Percentiles rank a stretch among this genome's conserved stretches.
phyloP scores from a whole-genome alignment of 441 rosid genomes.

The Breynia disticha region DNA sequence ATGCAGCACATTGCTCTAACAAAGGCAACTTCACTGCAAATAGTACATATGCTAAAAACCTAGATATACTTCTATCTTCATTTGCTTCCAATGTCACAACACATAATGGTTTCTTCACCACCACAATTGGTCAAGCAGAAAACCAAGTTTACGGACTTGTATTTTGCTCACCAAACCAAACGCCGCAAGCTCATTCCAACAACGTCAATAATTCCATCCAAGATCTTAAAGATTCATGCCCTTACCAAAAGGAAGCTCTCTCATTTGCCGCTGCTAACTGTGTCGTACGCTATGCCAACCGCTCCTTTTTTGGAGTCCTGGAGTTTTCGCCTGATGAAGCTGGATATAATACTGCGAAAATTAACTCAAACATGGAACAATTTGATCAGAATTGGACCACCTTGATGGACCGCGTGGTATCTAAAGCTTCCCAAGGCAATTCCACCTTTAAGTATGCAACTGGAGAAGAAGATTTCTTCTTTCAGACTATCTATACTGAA shows the following conservation, averaged over 20 bases:
- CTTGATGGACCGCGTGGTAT: constrained; percentile 8
- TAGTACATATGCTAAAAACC: constrained; percentile 29
- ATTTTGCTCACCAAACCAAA: constrained; percentile 37
- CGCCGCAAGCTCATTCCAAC: constrained; percentile 21
- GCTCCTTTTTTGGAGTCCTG: constrained; percentile 11
- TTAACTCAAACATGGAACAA: constrained; percentile 2
- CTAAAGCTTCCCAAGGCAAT: constrained; percentile 12
- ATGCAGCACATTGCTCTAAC: constrained; percentile 8
- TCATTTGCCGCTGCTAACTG: constrained; percentile 25
- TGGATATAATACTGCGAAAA: neutral
- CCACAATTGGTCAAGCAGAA: constrained; percentile 13
- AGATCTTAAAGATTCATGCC: constrained; percentile 19
- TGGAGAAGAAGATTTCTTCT: neutral
- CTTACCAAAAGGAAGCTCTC: constrained; percentile 22
- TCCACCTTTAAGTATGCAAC: constrained; percentile 15
- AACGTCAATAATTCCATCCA: constrained; percentile 23
- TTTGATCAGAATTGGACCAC: constrained; percentile 8
- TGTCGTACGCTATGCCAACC: constrained; percentile 34
- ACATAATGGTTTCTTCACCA: constrained; percentile 23
- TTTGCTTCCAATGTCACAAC: constrained; percentile 17
- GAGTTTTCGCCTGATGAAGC: constrained; percentile 3
- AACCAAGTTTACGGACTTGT: constrained; percentile 12
- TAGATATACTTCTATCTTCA: constrained; percentile 25
- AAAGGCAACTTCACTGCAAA: constrained; percentile 28
- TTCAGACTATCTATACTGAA: constrained; percentile 13